These are phyloP conservation scores for Clarkia xantiana DNA, from an alignment of 345 rosid species.

Conservation along the genomic window DNA sequence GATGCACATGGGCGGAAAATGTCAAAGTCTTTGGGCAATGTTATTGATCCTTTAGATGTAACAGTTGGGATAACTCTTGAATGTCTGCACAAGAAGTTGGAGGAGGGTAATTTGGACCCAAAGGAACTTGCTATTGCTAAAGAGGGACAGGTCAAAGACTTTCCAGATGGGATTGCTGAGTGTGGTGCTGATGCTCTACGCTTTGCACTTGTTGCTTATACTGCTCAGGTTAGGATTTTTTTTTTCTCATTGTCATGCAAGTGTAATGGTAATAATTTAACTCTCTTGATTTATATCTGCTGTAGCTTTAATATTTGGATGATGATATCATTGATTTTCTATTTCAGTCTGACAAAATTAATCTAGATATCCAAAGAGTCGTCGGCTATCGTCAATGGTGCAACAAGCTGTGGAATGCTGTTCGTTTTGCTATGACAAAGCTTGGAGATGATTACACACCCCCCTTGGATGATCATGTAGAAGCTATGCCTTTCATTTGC, in stretches of 20 bases:
- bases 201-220: slow-evolving; percentile 86
- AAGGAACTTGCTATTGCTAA: slow-evolving; percentile 60
- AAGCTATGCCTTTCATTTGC: slow-evolving; percentile 66
- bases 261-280: too few relatives aligned
- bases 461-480: slow-evolving; percentile 24
- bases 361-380: slow-evolving; percentile 89
- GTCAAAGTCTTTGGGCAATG: slow-evolving; percentile 93
- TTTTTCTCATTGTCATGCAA: too few relatives aligned
- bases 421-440: slow-evolving; percentile 86
- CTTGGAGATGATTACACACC: slow-evolving; percentile 60
- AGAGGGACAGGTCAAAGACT: slow-evolving; percentile 64
- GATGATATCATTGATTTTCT: slow-evolving; percentile 1
- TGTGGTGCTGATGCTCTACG: slow-evolving; percentile 98
- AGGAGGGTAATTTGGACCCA: slow-evolving; percentile 72
- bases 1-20: slow-evolving; percentile 98
- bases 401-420: slow-evolving; percentile 95
- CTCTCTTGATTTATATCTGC: not conserved
- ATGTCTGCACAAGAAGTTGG: slow-evolving; percentile 72
- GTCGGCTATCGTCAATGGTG: slow-evolving; percentile 99
- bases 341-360: slow-evolving; percentile 83
- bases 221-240: slow-evolving; percentile 57
- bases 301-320: not conserved
- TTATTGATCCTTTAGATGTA: slow-evolving; percentile 86
- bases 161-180: slow-evolving; percentile 85
- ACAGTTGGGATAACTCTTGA: slow-evolving; percentile 72